Conservation (phyloP, 2,329 filamentous ascomycete genomes). For the Thielaviopsis populi region DNA sequence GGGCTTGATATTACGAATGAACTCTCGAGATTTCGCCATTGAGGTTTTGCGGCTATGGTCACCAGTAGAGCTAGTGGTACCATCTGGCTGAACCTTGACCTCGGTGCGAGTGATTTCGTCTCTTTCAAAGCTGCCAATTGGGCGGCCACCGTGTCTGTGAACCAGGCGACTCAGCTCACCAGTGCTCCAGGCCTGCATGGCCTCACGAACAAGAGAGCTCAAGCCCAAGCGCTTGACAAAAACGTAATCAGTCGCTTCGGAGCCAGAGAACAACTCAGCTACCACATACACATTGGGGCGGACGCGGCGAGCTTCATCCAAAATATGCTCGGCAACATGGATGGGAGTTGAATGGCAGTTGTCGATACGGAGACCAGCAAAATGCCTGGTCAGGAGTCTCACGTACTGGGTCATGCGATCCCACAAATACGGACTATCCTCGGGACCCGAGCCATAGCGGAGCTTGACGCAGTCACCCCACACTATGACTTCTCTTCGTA, state of each 20-base stretch:
- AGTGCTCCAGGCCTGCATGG: constrained; percentile 97
- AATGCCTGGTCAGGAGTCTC: constrained; percentile 82
- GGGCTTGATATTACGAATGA: constrained; percentile 69
- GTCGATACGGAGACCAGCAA: constrained; percentile 89
- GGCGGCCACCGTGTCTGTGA: constrained; percentile 81
- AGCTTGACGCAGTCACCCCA: constrained; percentile 99
- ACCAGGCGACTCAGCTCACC: constrained; percentile 83
- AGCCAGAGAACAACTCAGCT: constrained; percentile 89
- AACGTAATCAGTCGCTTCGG: constrained; percentile 88
- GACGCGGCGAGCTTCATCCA: constrained; percentile 82
- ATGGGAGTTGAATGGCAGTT: constrained; percentile 96
- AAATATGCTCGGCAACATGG: constrained; percentile 83
- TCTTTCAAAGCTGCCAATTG: constrained; percentile 95
- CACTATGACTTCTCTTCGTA: constrained; percentile 90
- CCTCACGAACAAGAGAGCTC: constrained; percentile 83
- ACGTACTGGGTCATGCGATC: constrained; percentile 92
- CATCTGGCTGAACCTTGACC: constrained; percentile 20
- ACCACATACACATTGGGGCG: constrained; percentile 82
- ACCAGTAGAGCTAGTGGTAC: background rate
- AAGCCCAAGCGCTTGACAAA: constrained; percentile 89
- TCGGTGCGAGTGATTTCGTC: constrained; percentile 62
- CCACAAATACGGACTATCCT: constrained; percentile 91
- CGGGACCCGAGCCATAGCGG: constrained; percentile 62
- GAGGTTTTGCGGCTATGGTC: constrained; percentile 19
- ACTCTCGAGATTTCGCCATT: constrained; percentile 37